Evolutionary conservation across 2,329 filamentous ascomycete genomes (phyloP).

Genomic region (Diaporthe sp.): DNA sequence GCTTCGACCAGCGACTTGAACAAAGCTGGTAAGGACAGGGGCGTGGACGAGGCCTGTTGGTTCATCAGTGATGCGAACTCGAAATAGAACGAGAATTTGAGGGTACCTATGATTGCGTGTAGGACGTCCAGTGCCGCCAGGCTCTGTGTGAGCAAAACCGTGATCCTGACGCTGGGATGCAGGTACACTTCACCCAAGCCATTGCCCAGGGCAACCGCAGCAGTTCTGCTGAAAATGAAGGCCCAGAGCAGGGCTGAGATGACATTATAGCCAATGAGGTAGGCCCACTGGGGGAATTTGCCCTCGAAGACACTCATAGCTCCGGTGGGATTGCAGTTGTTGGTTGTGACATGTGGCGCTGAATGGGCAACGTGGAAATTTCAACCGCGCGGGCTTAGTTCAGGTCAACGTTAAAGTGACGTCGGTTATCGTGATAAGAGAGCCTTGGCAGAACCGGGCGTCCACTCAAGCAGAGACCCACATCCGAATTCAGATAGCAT

Average conservation of each 20-base stretch:
- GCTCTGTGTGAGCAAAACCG: conserved; percentile 35
- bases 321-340: neutral
- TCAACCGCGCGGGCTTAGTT: neutral
- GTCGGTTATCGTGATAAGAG: conserved; percentile 27
- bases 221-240: conserved; percentile 25
- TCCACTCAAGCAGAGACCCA: neutral
- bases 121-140: conserved; percentile 33
- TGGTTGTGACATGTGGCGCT: neutral
- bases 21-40: conserved; percentile 33
- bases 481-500: neutral
- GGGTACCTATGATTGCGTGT: conserved; percentile 31
- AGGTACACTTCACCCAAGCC: conserved; percentile 31
- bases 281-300: conserved; percentile 37
- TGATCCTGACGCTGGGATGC: conserved; percentile 20
- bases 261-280: conserved; percentile 39
- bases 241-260: conserved; percentile 33
- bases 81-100: no score
- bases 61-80: neutral
- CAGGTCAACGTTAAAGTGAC: neutral
- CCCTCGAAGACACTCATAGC: conserved; percentile 38
- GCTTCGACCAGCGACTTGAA: conserved; percentile 36
- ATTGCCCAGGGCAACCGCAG: conserved; percentile 16
- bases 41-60: conserved; percentile 36
- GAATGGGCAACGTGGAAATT: conserved; percentile 16
- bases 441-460: neutral